Base-by-base conservation (phyloP, 495 filamentous ascomycete species). In the Chaetomium tenue region DNA sequence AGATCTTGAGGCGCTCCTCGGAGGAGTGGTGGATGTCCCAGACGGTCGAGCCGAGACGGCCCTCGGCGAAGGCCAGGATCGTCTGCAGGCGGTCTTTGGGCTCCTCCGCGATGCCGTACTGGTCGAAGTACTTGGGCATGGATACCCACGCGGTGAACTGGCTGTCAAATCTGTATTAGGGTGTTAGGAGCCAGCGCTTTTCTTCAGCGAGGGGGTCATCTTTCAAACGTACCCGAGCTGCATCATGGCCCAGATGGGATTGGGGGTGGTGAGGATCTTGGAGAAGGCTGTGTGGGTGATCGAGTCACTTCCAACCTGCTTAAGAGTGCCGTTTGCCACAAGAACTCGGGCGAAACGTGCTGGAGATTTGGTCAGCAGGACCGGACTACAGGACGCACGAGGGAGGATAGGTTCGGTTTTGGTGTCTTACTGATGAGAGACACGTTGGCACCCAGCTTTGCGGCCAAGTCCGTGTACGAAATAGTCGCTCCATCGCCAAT, bases 41-140 rank as follows among this genome's bases (percentile, higher is more conserved):
- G 26, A 64, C 54, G 0, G 65, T 67, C 26, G 40, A 48, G 33
- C 70, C 71, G 5, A 66, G 63, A 22, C 57, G 40, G 42, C 66
- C 70, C 28, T 25, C 12, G 8, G 66, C 58, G 40, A 69, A 70
- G 58, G 68, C 66, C 20, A 66, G 20, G 3, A 70, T 54, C 5
- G 68, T 68, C 33, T 71, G 46, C 48, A 61, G 63, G 13, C 66
- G 58, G 56, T 59, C 63, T 0, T 44, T 52, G 1, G 74, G 74
- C 53, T 69, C 53, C 16, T 46, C 60, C 25, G 53, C 58, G 18
- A 61, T 64, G 5, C 72, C 72, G 53, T 66, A 70, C 28, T 69
- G 68, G 7, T 68, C 67, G 37, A 76, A 76, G 66, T 67, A 75
- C 18, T 42, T 61, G 0, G 71, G 68, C 42, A 73, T 61, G 30